Evolutionary conservation across 208 protist genomes (phyloP).

Genomic region (Leishmania arabica): DNA sequence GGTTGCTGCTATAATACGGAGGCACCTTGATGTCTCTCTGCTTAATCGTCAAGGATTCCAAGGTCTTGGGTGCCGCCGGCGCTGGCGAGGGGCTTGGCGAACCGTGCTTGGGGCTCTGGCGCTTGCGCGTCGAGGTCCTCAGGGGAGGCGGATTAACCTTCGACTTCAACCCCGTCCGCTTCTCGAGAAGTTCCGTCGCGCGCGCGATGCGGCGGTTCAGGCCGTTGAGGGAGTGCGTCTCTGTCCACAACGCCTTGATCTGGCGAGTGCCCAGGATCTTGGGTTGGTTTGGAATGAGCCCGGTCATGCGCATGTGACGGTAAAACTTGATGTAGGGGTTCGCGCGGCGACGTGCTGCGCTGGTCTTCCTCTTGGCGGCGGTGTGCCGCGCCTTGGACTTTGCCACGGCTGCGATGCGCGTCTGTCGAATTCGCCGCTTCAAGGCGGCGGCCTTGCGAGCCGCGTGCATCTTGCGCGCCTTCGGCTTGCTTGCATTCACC

Average conservation of each 20-base stretch:
- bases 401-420: not conserved
- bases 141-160: not conserved
- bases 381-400: not conserved
- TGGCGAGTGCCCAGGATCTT: constrained; percentile 24
- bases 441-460: not conserved
- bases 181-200: constrained; percentile 24
- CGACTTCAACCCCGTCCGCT: constrained; percentile 19
- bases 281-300: constrained; percentile 42
- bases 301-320: constrained; percentile 44
- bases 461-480: not conserved
- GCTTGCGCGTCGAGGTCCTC: not conserved
- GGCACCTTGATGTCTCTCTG: constrained; percentile 35
- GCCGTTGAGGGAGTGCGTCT: constrained; percentile 32
- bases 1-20: constrained; percentile 28
- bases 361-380: constrained; percentile 10
- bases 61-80: not conserved
- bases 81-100: not conserved
- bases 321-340: constrained; percentile 52
- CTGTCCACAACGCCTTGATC: constrained; percentile 47
- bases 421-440: too few species aligned
- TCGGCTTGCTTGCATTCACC: constrained; percentile 8
- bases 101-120: not conserved
- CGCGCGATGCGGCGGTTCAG: constrained; percentile 30
- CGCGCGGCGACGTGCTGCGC: not conserved
- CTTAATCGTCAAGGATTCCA: not conserved